phyloP scores from a whole-genome alignment of 2,329 filamentous ascomycete species.

The Exserohilum rostratum region DNA sequence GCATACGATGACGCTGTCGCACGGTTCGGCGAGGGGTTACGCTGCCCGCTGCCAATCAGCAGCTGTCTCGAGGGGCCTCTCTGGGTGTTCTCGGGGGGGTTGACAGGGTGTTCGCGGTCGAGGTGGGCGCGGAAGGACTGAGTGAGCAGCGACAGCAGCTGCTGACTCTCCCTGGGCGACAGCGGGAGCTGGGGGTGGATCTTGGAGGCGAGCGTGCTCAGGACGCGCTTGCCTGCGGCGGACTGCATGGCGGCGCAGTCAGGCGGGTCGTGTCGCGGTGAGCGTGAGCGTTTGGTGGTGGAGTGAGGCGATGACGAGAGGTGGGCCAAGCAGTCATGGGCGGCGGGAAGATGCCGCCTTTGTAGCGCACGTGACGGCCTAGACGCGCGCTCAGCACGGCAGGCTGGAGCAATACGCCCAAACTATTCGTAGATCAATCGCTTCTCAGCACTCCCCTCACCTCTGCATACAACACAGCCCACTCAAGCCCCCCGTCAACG shows the following conservation, averaged over 20 bases:
- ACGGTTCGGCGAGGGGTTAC: conserved; percentile 12
- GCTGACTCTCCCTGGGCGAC: conserved; percentile 62
- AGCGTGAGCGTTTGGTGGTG: too few species aligned
- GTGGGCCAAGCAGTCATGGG: conserved; percentile 10
- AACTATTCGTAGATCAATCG: conserved; percentile 12
- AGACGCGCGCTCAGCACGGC: conserved; percentile 16
- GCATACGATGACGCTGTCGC: conserved; percentile 43
- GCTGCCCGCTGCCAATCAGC: conserved; percentile 13
- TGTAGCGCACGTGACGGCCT: conserved; percentile 15
- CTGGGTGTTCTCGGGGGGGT: conserved; percentile 13
- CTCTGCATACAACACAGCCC: conserved; percentile 17
- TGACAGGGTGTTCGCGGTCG: conserved; percentile 61
- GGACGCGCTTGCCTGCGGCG: conserved; percentile 49
- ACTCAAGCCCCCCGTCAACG: conserved; percentile 20
- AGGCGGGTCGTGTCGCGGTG: too few species aligned
- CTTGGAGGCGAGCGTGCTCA: conserved; percentile 56
- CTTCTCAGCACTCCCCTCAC: conserved; percentile 14
- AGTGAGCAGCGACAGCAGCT: conserved; percentile 65
- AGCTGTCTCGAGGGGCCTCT: conserved; percentile 2
- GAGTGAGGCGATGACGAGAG: conserved; percentile 16
- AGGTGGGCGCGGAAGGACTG: conserved; percentile 68
- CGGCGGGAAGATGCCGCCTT: conserved; percentile 10
- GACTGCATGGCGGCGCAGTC: conserved; percentile 55
- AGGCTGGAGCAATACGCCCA: conserved; percentile 8
- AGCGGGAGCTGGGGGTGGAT: conserved; percentile 61